Evolutionary conservation across 1,284 basidiomycete species (phyloP), one percentile per base, ranked within the genome.

Genomic region (Waitea zeae): DNA sequence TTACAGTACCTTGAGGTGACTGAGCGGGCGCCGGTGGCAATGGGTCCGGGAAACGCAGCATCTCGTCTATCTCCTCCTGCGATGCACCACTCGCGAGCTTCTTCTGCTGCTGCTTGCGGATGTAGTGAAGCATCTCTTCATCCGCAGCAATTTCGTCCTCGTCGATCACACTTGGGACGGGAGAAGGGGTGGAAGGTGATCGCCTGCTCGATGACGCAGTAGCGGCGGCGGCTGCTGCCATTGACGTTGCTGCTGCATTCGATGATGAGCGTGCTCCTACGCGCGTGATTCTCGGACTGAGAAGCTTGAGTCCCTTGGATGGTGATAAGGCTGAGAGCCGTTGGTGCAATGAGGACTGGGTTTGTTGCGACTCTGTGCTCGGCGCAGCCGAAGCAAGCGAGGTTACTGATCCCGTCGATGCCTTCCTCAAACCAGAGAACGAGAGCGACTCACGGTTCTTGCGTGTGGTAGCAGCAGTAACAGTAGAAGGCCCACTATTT

Each of bases 41-140:
- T 30, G 88, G 84, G 46, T 95, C 88, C 1, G 95, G 95, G 61
- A 98, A 98, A 35, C 79, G 77, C 36, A 95, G 67, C 48, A 97
- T 62, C 36, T 81, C 82, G 42, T 95, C 86, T 33, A 98, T 56
- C 43, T 96, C 86, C 42, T 83, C 78, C 49, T 84, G 83, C 27
- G 70, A 74, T 4, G 81, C 75, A 24, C 90, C 89, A 13, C 68
- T 66, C 2, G 88, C 82, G 37, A 92, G 56, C 52, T 84, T 88
- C 59, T 88, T 87, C 11, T 82, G 74, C 44, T 90, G 82, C 45
- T 95, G 83, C 20, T 90, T 70, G 43, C 74, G 70, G 40, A 97
- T 88, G 53, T 96, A 98, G 40, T 83, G 78, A 47, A 83, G 61
- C 93, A 99, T 98, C 59, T 99, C 95, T 41, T 90, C 87, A 49